Base-by-base conservation (phyloP, 1,284 basidiomycete genomes). In the Phellinidium pouzarii region DNA sequence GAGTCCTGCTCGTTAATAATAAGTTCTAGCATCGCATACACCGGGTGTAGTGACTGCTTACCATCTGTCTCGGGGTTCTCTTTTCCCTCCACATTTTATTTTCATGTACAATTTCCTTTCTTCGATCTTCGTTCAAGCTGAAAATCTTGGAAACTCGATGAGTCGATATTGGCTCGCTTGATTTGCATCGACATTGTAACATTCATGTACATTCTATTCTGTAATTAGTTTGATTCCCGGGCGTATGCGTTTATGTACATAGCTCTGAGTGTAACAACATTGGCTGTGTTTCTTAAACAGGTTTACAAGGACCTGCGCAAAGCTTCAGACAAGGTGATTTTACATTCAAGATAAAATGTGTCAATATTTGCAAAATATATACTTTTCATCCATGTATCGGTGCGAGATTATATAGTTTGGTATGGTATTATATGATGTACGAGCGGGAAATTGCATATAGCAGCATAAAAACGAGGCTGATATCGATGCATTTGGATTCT, bases 181-280 rank as follows among this genome's bases (percentile, higher is more conserved):
- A 38, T 27, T 48, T 37, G 26, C 9, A n/a, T 48, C 22, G 47
- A 48, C 47, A 48, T n/a, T 48, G 47, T 48, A 48, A 41, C 38
- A 41, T 17, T n/a, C n/a, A 41, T 41, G 38, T 41, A 41, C n/a
- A 17, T 17, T 17, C 38, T 22, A 17, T 22, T 17, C 38, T 22
- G 31, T 34, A 34, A 34, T 34, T 34, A n/a, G n/a, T 7, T 34
- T 34, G 31, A 14, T 14, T 34, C 31, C 9, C 31, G 11, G 6
- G 31, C 31, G 31, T 14, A 34, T 34, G 31, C 31, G 31, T 34
- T 34, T 8, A 34, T 34, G 31, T 34, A 34, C 31, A 11, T 34
- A 34, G 31, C 31, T 34, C 31, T 34, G 31, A 34, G 31, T 34
- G 31, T 34, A 34, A 34, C 31, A 34, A 8, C 14, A 3, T 34